Base-by-base conservation (phyloP, 192 early-diverging fungal species). In the Phlyctochytrium arcticum region DNA sequence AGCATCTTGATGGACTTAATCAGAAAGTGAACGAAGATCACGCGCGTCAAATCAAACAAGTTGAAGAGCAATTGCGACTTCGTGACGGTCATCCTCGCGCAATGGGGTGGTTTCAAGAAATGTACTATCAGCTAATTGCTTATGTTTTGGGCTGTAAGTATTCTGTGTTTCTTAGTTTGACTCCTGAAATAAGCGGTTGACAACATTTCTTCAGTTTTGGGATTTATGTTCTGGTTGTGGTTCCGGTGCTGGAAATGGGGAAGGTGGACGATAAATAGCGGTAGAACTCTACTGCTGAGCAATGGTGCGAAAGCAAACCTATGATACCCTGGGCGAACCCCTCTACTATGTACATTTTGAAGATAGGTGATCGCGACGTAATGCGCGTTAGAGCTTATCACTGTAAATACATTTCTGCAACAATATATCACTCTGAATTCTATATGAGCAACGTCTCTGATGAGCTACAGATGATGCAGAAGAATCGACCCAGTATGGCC, bases 161-260 rank as follows among this genome's bases (percentile, higher is more conserved):
- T 19, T 44, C 21, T n/a, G 2, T 12, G 39, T 44, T 44, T n/a
- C n/a, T n/a, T n/a, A n/a, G n/a, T n/a, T n/a, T n/a, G n/a, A n/a
- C n/a, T n/a, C n/a, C n/a, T n/a, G n/a, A n/a, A n/a, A n/a, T n/a
- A n/a, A n/a, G n/a, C 39, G 0, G 39, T 19, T 44, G 39, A 44
- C 39, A 19, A 44, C 21, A 44, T 19, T 36, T 29, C 9, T 57
- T 36, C 50, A 48, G 59, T 61, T 31, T 49, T 61, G 15, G 59
- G 59, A 12, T 61, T 61, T 48, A 49, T n/a, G 4, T 54, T 61
- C 50, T 66, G 64, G 64, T 34, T 48, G 7, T 66, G 64, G 64
- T 66, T 66, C 55, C 64, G 57, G 34, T 24, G 55, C 9, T 66
- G 64, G 64, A 66, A 66, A 57, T 12, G 55, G 30, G 37, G 35